phyloP scores from a whole-genome alignment of 208 protist genomes.

The Leptomonas seymouri region DNA sequence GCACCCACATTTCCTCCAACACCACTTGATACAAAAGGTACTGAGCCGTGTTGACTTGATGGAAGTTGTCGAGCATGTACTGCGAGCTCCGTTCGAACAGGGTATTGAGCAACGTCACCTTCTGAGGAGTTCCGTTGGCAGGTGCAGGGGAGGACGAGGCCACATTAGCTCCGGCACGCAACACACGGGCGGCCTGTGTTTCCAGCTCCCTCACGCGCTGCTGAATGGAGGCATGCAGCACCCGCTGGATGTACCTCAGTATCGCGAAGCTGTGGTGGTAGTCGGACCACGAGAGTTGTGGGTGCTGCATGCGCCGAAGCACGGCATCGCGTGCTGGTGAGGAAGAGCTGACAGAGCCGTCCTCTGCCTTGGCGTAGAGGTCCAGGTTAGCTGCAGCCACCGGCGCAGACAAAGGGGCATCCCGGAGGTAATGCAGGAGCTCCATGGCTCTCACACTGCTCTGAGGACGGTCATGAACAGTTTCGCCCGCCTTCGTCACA shows the following conservation, averaged over 20 bases:
- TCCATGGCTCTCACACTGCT: not conserved
- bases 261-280: slow-evolving; percentile 52
- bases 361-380: slow-evolving; percentile 9
- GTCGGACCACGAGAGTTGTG: slow-evolving; percentile 37
- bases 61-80: slow-evolving; percentile 69
- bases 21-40: slow-evolving; percentile 55
- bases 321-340: not conserved
- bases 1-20: slow-evolving; percentile 63
- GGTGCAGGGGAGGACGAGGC: not conserved
- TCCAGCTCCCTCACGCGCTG: slow-evolving; percentile 38
- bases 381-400: slow-evolving; percentile 10
- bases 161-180: slow-evolving; percentile 11
- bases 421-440: slow-evolving; percentile 19
- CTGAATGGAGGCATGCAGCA: slow-evolving; percentile 22
- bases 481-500: not conserved
- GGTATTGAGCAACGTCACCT: slow-evolving; percentile 16
- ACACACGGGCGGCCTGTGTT: slow-evolving; percentile 21
- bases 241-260: slow-evolving; percentile 33
- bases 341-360: slow-evolving; percentile 16
- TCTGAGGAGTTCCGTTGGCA: not conserved
- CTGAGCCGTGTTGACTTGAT: slow-evolving; percentile 53
- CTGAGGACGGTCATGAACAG: too few relatives aligned
- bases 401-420: slow-evolving; percentile 18
- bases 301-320: not conserved
- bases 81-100: slow-evolving; percentile 43